Evolutionary conservation across 148 eudicot species (phyloP).

Genomic region (Fagopyrum homotropicum): DNA sequence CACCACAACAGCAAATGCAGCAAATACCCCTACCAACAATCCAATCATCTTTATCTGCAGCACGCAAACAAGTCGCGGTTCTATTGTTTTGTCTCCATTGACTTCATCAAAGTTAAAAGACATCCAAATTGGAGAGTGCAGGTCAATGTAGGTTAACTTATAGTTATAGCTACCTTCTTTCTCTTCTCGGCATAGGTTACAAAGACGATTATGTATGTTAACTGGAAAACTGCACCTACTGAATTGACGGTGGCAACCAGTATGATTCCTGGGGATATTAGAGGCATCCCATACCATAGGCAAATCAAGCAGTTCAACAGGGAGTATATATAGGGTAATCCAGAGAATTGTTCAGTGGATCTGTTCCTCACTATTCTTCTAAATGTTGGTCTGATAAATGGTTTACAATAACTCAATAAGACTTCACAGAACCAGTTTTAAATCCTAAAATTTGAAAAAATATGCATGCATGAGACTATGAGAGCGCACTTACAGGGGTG

Average conservation of each 20-base stretch:
- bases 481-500: slow-evolving; percentile 38
- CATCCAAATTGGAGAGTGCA: slow-evolving; percentile 1
- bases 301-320: slow-evolving; percentile 47
- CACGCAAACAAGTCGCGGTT: background rate
- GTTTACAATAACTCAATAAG: background rate
- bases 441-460: background rate
- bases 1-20: slow-evolving; percentile 23
- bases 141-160: slow-evolving; percentile 2
- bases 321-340: slow-evolving; percentile 39
- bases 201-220: slow-evolving; percentile 30
- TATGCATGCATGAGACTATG: background rate
- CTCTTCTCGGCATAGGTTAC: slow-evolving; percentile 25
- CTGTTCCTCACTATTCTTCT: slow-evolving; percentile 32
- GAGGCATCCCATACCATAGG: slow-evolving; percentile 49
- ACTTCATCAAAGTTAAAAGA: background rate
- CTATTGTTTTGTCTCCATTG: slow-evolving; percentile 8
- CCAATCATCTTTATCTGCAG: slow-evolving; percentile 38
- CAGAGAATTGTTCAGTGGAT: slow-evolving; percentile 44
- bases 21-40: slow-evolving; percentile 28
- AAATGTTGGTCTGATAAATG: slow-evolving; percentile 39
- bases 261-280: slow-evolving; percentile 32
- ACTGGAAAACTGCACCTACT: slow-evolving; percentile 35
- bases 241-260: slow-evolving; percentile 39
- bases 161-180: slow-evolving; percentile 24
- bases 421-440: background rate